phyloP scores from a whole-genome alignment of 345 rosid genomes.

The Camelina hispida region DNA sequence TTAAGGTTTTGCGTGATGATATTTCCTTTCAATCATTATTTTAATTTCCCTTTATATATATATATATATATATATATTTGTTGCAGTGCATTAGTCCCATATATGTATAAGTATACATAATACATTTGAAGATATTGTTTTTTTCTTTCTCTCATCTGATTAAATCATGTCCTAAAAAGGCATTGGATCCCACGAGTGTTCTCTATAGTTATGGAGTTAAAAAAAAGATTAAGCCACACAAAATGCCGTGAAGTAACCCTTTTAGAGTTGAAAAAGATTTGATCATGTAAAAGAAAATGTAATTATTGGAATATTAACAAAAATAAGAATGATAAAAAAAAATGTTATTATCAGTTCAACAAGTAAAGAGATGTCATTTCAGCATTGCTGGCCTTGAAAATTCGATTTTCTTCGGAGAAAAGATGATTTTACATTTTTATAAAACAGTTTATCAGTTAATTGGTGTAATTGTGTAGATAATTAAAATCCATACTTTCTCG shows the following conservation, averaged over 20 bases:
- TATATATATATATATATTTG: background rate
- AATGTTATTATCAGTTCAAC: background rate
- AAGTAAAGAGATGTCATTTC: background rate
- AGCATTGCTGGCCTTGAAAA: background rate
- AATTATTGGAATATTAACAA: background rate
- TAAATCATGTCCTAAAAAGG: background rate
- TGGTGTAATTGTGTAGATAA: background rate
- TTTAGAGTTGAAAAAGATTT: background rate
- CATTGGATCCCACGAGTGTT: constrained; percentile 35
- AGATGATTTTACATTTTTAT: background rate
- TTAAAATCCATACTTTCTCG: no score
- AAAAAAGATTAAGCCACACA: background rate
- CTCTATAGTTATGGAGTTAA: no score
- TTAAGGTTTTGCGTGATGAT: constrained; percentile 51
- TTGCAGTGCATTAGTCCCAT: constrained; percentile 8
- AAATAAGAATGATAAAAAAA: background rate
- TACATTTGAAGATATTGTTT: background rate
- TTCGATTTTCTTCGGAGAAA: background rate
- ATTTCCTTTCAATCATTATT: constrained; percentile 45
- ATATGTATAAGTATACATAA: background rate
- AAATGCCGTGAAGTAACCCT: background rate
- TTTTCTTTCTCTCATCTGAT: background rate
- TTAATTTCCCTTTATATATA: background rate
- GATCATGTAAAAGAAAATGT: background rate
- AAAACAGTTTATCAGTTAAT: background rate